A percentile compares a stretch with the other conserved stretches of the same genome.
These are phyloP conservation scores for Cladophialophora immunda DNA, from an alignment of 2,329 filamentous ascomycete species.

Conservation along the genomic window DNA sequence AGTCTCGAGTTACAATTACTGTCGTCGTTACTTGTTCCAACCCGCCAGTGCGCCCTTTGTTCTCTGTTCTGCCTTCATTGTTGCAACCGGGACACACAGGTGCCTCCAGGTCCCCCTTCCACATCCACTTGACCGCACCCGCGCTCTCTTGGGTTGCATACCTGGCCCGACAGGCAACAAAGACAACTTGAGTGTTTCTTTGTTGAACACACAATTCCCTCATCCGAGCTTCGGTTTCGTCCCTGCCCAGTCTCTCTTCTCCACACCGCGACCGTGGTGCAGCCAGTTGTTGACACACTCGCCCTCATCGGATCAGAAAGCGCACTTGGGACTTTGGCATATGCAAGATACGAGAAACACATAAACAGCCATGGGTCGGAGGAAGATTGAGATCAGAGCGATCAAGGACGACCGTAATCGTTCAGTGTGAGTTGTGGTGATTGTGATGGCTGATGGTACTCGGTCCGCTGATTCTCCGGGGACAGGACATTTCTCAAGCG, in stretches of 20 bases:
- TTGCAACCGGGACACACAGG: slow-evolving; percentile 17
- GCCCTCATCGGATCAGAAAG: not conserved
- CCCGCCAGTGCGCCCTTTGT: slow-evolving; percentile 13
- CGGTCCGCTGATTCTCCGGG: slow-evolving; percentile 21
- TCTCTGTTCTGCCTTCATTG: slow-evolving; percentile 9
- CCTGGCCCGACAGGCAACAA: slow-evolving; percentile 1
- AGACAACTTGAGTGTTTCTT: slow-evolving; percentile 18
- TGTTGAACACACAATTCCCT: slow-evolving; percentile 11
- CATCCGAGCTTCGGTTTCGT: slow-evolving; percentile 9
- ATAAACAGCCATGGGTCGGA: slow-evolving; percentile 77
- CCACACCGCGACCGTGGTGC: slow-evolving; percentile 6
- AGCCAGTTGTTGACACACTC: slow-evolving; percentile 1
- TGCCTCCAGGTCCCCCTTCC: slow-evolving; percentile 2
- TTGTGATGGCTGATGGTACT: not conserved
- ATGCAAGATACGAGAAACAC: slow-evolving; percentile 23
- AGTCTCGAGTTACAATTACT: slow-evolving; percentile 13
- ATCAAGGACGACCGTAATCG: slow-evolving; percentile 99
- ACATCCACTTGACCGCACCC: slow-evolving; percentile 15
- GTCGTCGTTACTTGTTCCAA: slow-evolving; percentile 9
- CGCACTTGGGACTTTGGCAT: slow-evolving; percentile 8
- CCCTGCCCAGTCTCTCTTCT: slow-evolving; percentile 10
- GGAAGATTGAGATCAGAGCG: slow-evolving; percentile 99
- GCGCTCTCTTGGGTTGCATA: not conserved
- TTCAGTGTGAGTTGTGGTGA: slow-evolving; percentile 77
- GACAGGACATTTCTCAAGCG: slow-evolving; percentile 96